Conservation (phyloP, 371 early-diverging fungal genomes). For the Encephalitozoon cuniculi region DNA sequence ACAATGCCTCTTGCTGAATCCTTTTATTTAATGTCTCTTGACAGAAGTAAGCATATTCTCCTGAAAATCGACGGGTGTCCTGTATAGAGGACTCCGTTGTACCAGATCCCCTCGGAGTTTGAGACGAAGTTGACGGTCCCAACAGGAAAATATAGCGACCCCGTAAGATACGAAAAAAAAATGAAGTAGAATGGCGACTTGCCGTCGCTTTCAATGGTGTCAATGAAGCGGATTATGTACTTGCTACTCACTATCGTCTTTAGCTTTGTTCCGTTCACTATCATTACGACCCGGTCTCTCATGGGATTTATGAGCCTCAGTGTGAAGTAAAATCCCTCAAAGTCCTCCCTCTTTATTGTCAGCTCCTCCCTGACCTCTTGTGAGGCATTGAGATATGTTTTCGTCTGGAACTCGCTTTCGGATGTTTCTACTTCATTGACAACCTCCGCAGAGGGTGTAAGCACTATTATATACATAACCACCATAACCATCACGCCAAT, state of each 20-base stretch:
- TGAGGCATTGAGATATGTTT: background rate
- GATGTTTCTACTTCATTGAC: background rate
- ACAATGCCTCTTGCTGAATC: background rate
- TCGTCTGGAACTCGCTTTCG: background rate
- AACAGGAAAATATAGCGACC: background rate
- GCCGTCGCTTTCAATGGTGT: background rate
- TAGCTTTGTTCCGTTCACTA: background rate
- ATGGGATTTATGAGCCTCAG: background rate
- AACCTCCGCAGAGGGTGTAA: background rate
- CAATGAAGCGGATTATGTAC: background rate
- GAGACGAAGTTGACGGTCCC: background rate
- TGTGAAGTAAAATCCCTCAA: background rate
- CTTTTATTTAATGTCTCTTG: background rate
- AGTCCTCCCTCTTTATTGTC: background rate
- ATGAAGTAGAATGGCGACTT: background rate
- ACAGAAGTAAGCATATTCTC: background rate
- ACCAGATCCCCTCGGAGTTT: constrained; percentile 4
- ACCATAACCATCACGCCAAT: background rate
- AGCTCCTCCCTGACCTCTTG: background rate
- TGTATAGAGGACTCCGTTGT: background rate
- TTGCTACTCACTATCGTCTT: constrained; percentile 4
- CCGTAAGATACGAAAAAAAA: background rate
- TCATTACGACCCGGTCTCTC: background rate
- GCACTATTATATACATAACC: background rate
- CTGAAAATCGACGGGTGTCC: background rate